Conservation (phyloP, 805 yeast species). For the Nakazawaea ishiwadae region DNA sequence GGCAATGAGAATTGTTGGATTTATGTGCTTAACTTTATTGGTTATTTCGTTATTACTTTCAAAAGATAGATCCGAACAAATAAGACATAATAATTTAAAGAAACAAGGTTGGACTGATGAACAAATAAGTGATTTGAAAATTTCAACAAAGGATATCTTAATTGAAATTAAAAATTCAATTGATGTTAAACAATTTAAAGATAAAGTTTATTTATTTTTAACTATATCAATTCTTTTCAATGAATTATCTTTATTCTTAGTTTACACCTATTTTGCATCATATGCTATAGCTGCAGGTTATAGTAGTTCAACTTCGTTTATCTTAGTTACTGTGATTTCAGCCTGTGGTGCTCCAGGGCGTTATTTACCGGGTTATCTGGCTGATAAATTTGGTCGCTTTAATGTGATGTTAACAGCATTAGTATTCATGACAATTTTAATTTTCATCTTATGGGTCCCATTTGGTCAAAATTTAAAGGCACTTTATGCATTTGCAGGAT, state of each 20-base stretch:
- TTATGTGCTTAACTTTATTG: conserved; percentile 37
- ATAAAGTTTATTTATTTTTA: conserved; percentile 34
- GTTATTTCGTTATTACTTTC: conserved; percentile 30
- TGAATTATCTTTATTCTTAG: conserved; percentile 42
- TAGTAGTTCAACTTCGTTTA: conserved; percentile 35
- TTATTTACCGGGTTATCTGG: conserved; percentile 27
- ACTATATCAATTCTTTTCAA: conserved; percentile 39
- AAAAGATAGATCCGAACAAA: conserved; percentile 33
- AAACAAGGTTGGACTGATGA: conserved; percentile 12
- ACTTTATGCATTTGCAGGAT: conserved; percentile 46
- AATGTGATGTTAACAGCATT: conserved; percentile 41
- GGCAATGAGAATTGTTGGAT: conserved; percentile 51
- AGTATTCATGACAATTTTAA: conserved; percentile 34
- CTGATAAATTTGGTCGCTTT: conserved; percentile 41
- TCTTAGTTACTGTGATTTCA: conserved; percentile 42
- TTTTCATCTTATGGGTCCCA: conserved; percentile 61
- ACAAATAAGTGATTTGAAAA: background rate
- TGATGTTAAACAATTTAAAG: conserved; percentile 35
- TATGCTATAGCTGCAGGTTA: conserved; percentile 47
- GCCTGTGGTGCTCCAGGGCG: conserved; percentile 38
- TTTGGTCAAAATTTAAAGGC: conserved; percentile 41
- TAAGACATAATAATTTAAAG: conserved; percentile 21
- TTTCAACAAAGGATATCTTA: conserved; percentile 10
- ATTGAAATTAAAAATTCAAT: conserved; percentile 26
- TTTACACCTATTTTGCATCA: conserved; percentile 47